Evolutionary conservation across 2,329 filamentous ascomycete species (phyloP).

Genomic region (Metarhizium rileyi): DNA sequence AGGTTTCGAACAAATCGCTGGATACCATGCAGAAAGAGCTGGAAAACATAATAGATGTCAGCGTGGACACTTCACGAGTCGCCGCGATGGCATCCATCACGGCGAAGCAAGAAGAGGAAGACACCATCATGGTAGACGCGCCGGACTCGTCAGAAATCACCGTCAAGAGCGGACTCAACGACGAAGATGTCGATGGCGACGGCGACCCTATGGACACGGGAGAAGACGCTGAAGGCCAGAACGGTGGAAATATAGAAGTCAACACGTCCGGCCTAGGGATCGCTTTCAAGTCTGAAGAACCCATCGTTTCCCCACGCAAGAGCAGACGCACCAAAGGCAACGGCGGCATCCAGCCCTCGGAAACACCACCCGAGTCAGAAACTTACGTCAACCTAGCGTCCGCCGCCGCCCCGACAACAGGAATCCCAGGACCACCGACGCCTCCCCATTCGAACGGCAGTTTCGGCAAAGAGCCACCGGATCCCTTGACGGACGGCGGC

Average conservation of each 20-base stretch:
- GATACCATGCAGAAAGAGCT: constrained; percentile 65
- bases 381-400: constrained; percentile 28
- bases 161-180: constrained; percentile 23
- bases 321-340: constrained; percentile 15
- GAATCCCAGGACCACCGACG: constrained; percentile 43
- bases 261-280: constrained; percentile 30
- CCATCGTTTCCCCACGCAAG: constrained; percentile 13
- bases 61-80: constrained; percentile 45
- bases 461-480: constrained; percentile 36
- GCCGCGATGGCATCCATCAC: constrained; percentile 27
- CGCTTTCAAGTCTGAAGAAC: constrained; percentile 9
- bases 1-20: constrained; percentile 60
- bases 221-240: constrained; percentile 24
- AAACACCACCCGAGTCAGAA: constrained; percentile 39
- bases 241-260: constrained; percentile 35
- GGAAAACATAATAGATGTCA: constrained; percentile 61
- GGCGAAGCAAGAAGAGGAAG: constrained; percentile 28
- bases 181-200: constrained; percentile 17
- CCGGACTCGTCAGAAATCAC: constrained; percentile 37
- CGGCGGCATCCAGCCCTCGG: constrained; percentile 18
- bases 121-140: constrained; percentile 44
- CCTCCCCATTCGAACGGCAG: constrained; percentile 57
- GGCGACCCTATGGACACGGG: constrained; percentile 26
- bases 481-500: constrained; percentile 61
- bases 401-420: constrained; percentile 15